Base-by-base conservation (phyloP, 495 filamentous ascomycete genomes). In the Tuber brumale region DNA sequence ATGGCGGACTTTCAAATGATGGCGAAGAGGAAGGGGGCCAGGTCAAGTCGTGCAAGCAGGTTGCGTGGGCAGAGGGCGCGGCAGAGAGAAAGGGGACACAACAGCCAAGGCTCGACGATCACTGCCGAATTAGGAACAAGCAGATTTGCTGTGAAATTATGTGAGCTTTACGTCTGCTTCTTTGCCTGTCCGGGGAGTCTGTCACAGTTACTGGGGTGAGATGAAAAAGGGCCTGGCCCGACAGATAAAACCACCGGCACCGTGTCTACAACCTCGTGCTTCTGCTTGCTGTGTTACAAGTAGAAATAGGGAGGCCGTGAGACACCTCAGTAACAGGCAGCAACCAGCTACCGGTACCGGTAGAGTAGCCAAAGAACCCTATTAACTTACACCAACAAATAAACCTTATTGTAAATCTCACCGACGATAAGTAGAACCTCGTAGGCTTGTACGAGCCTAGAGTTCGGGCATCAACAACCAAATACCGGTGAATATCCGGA, bases 1-100 rank as follows among this genome's bases (percentile, higher is more conserved):
- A 78, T 80, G 76, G 76, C 80, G 82, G 82, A 83, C 82, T 66
- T 66, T 66, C 57, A 4, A 81, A 83, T 80, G 82, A 80, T 82
- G 84, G 80, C 78, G 77, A 80, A 81, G 82, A 78, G 78, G 80
- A 82, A 82, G 83, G 81, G 81, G 81, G 82, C 75, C 82, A 83
- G 80, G 76, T 79, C 51, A 61, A 57, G 51, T 57, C n/a, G 27
- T 35, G 57, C 57, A 31, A 61, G 51, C 51, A 70, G 75, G 77
- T 77, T 78, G 76, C 44, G 74, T 77, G 77, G 75, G 77, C 45
- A 74, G 73, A 72, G 75, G 74, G 76, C 43, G 70, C 78, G 78
- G 78, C 78, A 80, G 78, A 80, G 77, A 61, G 78, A 80, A 80
- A 80, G 78, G 78, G 70, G 78, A 80, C 57, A 61, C 78, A 80